phyloP scores from a whole-genome alignment of 352 stramenopile species.

The Pythium brachiatum region DNA sequence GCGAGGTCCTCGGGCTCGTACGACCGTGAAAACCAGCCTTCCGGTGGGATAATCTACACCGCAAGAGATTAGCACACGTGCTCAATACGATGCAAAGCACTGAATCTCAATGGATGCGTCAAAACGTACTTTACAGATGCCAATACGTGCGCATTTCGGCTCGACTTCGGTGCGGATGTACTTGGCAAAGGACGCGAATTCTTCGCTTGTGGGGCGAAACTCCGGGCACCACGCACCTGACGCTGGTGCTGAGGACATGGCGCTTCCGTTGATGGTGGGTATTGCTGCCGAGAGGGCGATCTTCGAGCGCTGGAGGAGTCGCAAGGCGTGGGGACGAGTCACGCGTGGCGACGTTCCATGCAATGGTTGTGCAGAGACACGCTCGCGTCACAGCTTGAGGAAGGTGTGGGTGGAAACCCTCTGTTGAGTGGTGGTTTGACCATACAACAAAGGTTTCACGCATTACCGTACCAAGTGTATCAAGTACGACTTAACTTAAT shows the following conservation, averaged over 20 bases:
- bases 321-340: constrained; percentile 1
- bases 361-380: constrained; percentile 14
- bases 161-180: constrained; percentile 87
- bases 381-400: constrained; percentile 2
- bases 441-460: neutral
- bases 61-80: neutral
- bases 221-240: constrained; percentile 72
- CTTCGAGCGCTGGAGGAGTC: neutral
- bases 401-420: neutral
- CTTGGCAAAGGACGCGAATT: constrained; percentile 83
- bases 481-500: constrained; percentile 3
- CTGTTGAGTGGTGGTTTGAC: neutral
- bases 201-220: constrained; percentile 75
- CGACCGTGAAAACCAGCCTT: constrained; percentile 70
- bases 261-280: neutral
- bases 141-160: constrained; percentile 66
- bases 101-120: neutral
- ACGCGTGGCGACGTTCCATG: neutral
- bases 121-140: constrained; percentile 86
- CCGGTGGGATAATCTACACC: constrained; percentile 57
- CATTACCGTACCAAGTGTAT: neutral
- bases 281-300: neutral
- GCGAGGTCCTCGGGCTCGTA: constrained; percentile 55
- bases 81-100: neutral
- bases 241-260: constrained; percentile 1